Conservation (phyloP, 1,284 basidiomycete species). For the Apiotrichum laibachii region DNA sequence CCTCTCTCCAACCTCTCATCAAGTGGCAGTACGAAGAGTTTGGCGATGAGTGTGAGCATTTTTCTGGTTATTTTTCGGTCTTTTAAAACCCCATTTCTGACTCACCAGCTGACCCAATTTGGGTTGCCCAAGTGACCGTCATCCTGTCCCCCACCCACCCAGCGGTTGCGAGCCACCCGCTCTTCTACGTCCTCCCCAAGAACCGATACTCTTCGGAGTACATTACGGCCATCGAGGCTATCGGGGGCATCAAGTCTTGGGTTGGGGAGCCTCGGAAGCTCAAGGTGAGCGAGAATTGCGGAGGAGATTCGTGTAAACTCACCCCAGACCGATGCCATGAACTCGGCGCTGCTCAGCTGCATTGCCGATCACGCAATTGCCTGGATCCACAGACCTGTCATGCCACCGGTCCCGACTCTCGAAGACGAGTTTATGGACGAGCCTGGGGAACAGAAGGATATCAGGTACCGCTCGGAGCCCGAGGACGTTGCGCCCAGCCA, state of each 20-base stretch:
- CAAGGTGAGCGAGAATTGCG: conserved; percentile 36
- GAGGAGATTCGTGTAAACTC: conserved; percentile 11
- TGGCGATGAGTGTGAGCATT: not conserved
- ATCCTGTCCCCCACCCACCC: conserved; percentile 36
- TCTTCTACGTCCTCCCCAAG: conserved; percentile 19
- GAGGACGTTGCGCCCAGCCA: too few relatives aligned
- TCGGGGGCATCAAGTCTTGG: conserved; percentile 34
- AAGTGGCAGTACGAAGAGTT: conserved; percentile 34
- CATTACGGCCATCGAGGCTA: conserved; percentile 16
- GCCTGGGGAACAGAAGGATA: not conserved
- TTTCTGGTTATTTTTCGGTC: not conserved
- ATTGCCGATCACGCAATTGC: conserved; percentile 30
- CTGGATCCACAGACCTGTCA: conserved; percentile 27
- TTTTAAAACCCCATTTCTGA: not conserved
- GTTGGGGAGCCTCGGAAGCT: conserved; percentile 24
- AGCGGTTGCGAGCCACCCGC: conserved; percentile 19
- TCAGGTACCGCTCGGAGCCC: too few relatives aligned
- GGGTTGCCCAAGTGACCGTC: conserved; percentile 30
- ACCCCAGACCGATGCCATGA: conserved; percentile 34
- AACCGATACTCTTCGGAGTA: conserved; percentile 31
- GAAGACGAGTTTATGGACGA: not conserved
- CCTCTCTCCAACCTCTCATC: conserved; percentile 33
- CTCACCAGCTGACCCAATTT: conserved; percentile 4
- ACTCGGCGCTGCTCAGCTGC: conserved; percentile 27
- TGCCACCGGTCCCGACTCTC: conserved; percentile 4